Evolutionary conservation across 805 yeast genomes (phyloP).

Genomic region (Pichia phayaonensis): DNA sequence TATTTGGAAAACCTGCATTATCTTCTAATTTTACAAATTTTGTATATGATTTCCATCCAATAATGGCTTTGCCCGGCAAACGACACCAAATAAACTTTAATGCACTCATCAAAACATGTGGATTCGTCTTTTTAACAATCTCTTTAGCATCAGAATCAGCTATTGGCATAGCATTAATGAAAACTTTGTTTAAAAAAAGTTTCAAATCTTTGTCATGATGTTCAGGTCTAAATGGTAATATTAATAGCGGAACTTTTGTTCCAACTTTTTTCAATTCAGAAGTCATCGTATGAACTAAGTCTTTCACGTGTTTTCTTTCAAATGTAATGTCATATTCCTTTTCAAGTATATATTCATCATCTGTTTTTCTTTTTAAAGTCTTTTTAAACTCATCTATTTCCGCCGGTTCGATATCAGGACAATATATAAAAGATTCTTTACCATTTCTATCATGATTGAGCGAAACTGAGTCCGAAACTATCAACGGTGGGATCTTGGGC

Average conservation of each 20-base stretch:
- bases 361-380: conserved; percentile 23
- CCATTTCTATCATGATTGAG: neutral
- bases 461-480: conserved; percentile 2
- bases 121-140: conserved; percentile 48
- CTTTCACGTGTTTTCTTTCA: conserved; percentile 58
- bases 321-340: conserved; percentile 34
- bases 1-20: conserved; percentile 58
- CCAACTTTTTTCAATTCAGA: conserved; percentile 65
- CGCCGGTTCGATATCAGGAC: conserved; percentile 15
- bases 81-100: conserved; percentile 85
- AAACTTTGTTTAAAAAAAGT: conserved; percentile 46
- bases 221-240: conserved; percentile 72
- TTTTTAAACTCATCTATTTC: conserved; percentile 21
- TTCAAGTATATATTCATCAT: conserved; percentile 17
- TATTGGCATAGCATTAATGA: conserved; percentile 40
- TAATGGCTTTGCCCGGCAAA: conserved; percentile 66
- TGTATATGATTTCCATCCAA: conserved; percentile 81
- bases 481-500: conserved; percentile 2
- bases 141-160: conserved; percentile 33
- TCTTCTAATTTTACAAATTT: conserved; percentile 60
- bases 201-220: conserved; percentile 55
- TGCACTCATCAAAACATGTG: conserved; percentile 62
- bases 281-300: conserved; percentile 62
- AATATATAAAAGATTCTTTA: conserved; percentile 25
- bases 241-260: conserved; percentile 60